A percentile compares a stretch with the other conserved stretches of the same genome.
Conservation (phyloP, 169 alveolate species). For the Theileria equi region DNA sequence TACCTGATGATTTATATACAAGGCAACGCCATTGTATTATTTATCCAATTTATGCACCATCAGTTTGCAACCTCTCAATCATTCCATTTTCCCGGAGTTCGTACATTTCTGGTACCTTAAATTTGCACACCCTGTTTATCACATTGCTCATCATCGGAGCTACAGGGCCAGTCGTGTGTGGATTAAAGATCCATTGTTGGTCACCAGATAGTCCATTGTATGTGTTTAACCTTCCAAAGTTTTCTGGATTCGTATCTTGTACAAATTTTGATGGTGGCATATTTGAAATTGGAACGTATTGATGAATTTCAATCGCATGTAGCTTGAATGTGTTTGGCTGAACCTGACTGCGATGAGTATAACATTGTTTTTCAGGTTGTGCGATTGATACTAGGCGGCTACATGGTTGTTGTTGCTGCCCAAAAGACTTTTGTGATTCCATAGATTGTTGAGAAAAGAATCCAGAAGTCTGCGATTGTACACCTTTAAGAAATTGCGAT, state of each 20-base stretch:
- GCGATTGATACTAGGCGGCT: no score
- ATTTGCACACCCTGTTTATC: conserved; percentile 67
- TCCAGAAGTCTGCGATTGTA: no score
- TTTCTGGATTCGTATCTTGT: conserved; percentile 64
- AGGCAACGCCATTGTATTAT: background rate
- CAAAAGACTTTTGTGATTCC: no score
- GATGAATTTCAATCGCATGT: conserved; percentile 85
- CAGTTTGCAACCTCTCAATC: background rate
- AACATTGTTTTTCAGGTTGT: no score
- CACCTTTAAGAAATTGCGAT: no score
- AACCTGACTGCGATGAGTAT: conserved; percentile 4
- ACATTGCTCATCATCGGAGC: conserved; percentile 85
- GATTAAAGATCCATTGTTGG: conserved; percentile 80
- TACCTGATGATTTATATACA: no score
- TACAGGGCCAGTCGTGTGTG: conserved; percentile 80
- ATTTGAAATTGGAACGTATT: conserved; percentile 79
- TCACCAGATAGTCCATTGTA: conserved; percentile 66
- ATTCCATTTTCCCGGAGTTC: background rate
- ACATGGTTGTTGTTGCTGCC: no score
- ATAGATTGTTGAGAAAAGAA: no score
- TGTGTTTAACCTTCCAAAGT: conserved; percentile 36
- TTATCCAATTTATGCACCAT: conserved; percentile 6
- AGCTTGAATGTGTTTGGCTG: conserved; percentile 78
- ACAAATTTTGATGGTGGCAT: conserved; percentile 75
- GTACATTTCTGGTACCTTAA: no score